Evolutionary conservation across 2,329 filamentous ascomycete genomes (phyloP).

Genomic region (Colletotrichum australisinense): DNA sequence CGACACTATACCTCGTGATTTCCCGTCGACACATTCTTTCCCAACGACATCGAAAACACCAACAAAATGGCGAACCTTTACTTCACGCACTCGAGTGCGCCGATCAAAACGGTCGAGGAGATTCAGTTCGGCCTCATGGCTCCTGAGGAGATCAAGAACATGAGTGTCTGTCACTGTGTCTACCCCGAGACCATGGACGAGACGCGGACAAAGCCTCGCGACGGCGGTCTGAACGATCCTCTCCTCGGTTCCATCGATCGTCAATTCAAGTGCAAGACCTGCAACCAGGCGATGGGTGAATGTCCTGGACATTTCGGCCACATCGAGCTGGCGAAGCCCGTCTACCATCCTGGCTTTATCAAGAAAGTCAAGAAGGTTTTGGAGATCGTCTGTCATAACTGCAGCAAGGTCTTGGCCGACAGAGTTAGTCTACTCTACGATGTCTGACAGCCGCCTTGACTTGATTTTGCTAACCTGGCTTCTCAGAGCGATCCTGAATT

Average conservation of each 20-base stretch:
- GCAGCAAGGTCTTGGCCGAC: slow-evolving; percentile 96
- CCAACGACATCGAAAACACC: slow-evolving; percentile 40
- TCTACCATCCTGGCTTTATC: slow-evolving; percentile 95
- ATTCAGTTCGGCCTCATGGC: slow-evolving; percentile 99
- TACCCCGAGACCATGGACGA: slow-evolving; percentile 99
- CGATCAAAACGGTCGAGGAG: slow-evolving; percentile 97
- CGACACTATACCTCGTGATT: neutral
- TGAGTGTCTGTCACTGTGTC: slow-evolving; percentile 96
- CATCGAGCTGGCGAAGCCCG: slow-evolving; percentile 95
- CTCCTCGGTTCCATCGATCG: slow-evolving; percentile 96
- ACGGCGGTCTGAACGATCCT: slow-evolving; percentile 93
- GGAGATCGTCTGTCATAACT: slow-evolving; percentile 99
- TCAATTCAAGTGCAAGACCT: slow-evolving; percentile 95
- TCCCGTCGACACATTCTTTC: slow-evolving; percentile 23
- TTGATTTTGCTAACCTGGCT: slow-evolving; percentile 70
- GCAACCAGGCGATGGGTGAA: slow-evolving; percentile 93
- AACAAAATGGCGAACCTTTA: slow-evolving; percentile 89
- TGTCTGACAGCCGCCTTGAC: slow-evolving; percentile 63
- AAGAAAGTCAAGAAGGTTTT: slow-evolving; percentile 99
- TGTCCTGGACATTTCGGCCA: slow-evolving; percentile 99
- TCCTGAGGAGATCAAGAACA: slow-evolving; percentile 98
- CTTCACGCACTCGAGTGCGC: slow-evolving; percentile 92
- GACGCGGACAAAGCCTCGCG: slow-evolving; percentile 87
- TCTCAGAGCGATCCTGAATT: slow-evolving; percentile 87
- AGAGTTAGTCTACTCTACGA: slow-evolving; percentile 83